Base-by-base conservation (phyloP, 441 rosid genomes). In the Brassica balearica region DNA sequence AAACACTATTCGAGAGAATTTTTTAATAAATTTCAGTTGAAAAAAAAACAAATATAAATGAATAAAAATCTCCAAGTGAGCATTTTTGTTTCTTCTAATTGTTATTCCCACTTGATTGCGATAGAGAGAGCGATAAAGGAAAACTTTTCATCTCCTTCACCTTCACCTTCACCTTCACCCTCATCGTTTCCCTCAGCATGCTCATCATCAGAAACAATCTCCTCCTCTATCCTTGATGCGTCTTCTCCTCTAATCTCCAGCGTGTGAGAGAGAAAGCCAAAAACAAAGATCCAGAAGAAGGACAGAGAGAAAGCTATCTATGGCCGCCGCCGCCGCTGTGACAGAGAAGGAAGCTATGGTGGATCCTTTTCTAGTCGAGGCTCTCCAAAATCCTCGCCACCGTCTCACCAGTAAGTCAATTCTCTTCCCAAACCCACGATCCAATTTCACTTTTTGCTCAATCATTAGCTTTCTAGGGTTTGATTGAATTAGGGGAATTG, bases 351-450 rank as follows among this genome's bases (percentile, higher is more conserved):
- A 90, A 77, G 85, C 91, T 56, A 83, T 81, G 91, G 93, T 95
- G 48, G 98, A 95, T 87, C 91, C 97, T 73, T 95, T 95, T 85
- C 81, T 95, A 74, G 87, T 93, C 60, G 99, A 95, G 87, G 98
- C 98, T 81, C 96, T 95, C 25, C 96, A 88, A 70, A 93, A 91
- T 76, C 94, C 95, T 72, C 96, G 93, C 74, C 97, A 93, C 65
- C 98, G 98, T 77, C 97, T 95, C 82, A 93, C 97, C 84, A 84
- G 98, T 95, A 65, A 80, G 88, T 84, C 72, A 4, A 74, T 38
- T 38, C 43, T 38, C 43, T 38, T 38, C 43, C 43, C 10, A 38
- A 38, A 38, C 43, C 43, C 43, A 38, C 11, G 0, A 8, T 7
- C 2, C 43, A 3, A 8, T 38, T 38, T 38, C 43, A 38, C 43